Percentiles rank a stretch among this genome's conserved stretches.
phyloP scores from a whole-genome alignment of 257 asterid genomes.

The Coffea eugenioides region DNA sequence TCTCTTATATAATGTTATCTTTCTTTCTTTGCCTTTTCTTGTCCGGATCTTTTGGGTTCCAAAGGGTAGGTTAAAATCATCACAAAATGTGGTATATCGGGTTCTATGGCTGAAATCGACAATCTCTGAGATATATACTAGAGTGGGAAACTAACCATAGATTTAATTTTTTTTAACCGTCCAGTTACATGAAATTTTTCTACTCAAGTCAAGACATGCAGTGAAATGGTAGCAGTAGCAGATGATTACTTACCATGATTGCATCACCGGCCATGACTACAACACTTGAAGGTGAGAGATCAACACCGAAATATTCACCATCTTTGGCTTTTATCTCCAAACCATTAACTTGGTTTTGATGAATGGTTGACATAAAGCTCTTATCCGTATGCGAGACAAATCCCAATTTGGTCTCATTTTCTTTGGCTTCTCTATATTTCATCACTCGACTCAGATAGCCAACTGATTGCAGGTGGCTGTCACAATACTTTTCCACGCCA shows the following conservation, averaged over 20 bases:
- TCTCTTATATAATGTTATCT: no score
- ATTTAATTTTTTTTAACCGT: no score
- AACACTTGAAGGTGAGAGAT: conserved; percentile 47
- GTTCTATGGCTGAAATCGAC: no score
- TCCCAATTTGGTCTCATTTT: conserved; percentile 44
- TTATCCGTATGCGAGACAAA: conserved; percentile 74
- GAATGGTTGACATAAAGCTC: conserved; percentile 69
- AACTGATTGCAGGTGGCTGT: conserved; percentile 32
- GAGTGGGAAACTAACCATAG: no score
- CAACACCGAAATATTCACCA: conserved; percentile 64
- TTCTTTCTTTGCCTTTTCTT: no score
- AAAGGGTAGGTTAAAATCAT: no score
- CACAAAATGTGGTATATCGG: no score
- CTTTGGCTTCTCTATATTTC: conserved; percentile 51
- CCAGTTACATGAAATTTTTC: no score
- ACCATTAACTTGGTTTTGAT: conserved; percentile 63
- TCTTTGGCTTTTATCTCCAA: conserved; percentile 60
- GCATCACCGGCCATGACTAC: conserved; percentile 90
- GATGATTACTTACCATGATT: conserved; percentile 42
- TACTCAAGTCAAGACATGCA: no score
- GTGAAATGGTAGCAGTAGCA: not conserved
- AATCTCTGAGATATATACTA: no score
- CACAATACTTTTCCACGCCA: conserved; percentile 54
- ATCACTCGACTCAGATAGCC: conserved; percentile 58
- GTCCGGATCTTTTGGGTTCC: no score